These are phyloP conservation scores for Microbotryum silenes-acaulis DNA, from an alignment of 1,284 basidiomycete genomes.

Conservation along the genomic window DNA sequence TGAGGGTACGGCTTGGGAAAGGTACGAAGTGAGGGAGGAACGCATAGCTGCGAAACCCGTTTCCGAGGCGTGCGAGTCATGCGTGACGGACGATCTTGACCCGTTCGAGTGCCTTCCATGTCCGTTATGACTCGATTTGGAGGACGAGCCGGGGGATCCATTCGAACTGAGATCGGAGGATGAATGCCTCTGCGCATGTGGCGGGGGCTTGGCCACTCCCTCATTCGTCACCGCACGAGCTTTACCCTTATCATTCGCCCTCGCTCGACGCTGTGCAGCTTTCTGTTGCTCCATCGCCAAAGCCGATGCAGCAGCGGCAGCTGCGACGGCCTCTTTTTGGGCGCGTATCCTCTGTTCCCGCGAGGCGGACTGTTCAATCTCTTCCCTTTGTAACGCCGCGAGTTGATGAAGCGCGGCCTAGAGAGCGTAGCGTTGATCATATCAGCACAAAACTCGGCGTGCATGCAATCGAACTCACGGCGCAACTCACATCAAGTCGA, in stretches of 20 bases:
- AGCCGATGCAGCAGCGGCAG: too few relatives aligned
- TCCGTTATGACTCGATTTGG: background rate
- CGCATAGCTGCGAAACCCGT: conserved; percentile 21
- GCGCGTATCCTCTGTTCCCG: conserved; percentile 6
- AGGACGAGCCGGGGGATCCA: background rate
- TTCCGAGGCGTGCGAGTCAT: background rate
- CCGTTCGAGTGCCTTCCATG: background rate
- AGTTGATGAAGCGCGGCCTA: conserved; percentile 19
- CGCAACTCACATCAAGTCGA: conserved; percentile 21
- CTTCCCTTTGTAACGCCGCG: conserved; percentile 2
- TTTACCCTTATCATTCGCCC: conserved; percentile 12
- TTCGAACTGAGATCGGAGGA: background rate
- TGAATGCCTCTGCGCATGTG: too few relatives aligned
- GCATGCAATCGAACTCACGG: too few relatives aligned
- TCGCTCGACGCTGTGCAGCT: background rate
- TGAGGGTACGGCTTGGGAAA: background rate
- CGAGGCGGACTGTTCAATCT: background rate
- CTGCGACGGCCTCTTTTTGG: conserved; percentile 14
- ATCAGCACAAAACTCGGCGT: too few relatives aligned
- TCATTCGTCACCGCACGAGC: background rate
- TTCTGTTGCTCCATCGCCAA: too few relatives aligned
- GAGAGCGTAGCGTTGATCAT: background rate
- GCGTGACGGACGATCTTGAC: background rate
- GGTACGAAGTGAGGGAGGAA: conserved; percentile 17
- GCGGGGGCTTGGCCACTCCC: too few relatives aligned